A percentile compares a stretch with the other conserved stretches of the same genome.
phyloP scores from a whole-genome alignment of 176 grass and related monocot species.

The Areca catechu region DNA sequence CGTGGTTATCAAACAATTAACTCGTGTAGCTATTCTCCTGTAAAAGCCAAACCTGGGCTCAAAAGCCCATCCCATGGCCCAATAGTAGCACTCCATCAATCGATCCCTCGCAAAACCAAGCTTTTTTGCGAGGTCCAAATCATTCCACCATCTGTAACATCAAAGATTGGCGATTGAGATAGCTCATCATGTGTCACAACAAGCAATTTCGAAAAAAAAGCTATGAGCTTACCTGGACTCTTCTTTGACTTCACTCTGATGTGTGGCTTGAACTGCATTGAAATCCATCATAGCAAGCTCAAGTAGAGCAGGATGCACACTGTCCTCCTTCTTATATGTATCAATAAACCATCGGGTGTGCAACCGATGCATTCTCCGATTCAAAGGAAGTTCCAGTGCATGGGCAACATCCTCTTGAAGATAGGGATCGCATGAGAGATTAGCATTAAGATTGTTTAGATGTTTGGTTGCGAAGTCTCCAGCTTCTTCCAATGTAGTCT shows the following conservation, averaged over 20 bases:
- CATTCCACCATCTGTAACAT: conserved; percentile 43
- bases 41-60: conserved; percentile 2
- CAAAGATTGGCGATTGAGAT: neutral
- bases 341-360: conserved; percentile 32
- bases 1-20: conserved; percentile 1
- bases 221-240: conserved; percentile 18
- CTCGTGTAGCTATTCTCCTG: neutral
- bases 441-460: neutral
- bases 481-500: conserved; percentile 21
- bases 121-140: conserved; percentile 21
- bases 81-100: conserved; percentile 39
- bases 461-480: conserved; percentile 4
- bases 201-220: neutral
- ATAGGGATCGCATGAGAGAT: neutral
- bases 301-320: conserved; percentile 10
- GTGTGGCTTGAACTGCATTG: conserved; percentile 27
- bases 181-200: neutral
- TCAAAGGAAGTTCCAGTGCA: neutral
- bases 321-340: conserved; percentile 13
- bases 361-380: conserved; percentile 26
- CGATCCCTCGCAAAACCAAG: conserved; percentile 33
- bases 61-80: conserved; percentile 4
- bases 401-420: neutral
- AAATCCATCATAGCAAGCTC: conserved; percentile 36
- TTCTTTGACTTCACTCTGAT: conserved; percentile 20